A percentile compares a stretch with the other conserved stretches of the same genome.
Conservation (phyloP, 257 asterid genomes). For the Fraxinus pennsylvanica region DNA sequence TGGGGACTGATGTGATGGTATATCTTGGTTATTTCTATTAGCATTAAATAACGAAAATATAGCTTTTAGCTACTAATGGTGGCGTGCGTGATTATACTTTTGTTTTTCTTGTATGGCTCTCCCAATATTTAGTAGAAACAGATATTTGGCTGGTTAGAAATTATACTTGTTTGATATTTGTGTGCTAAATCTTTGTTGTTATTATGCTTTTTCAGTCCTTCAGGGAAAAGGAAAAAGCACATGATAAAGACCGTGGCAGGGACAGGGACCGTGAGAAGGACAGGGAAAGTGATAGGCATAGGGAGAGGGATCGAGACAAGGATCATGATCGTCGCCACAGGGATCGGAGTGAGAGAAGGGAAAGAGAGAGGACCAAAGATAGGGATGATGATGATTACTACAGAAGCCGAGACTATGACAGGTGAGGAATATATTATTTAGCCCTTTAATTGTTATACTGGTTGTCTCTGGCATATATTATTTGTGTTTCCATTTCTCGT, state of each 20-base stretch:
- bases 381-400: conserved; percentile 61
- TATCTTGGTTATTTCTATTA: neutral
- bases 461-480: neutral
- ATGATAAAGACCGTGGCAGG: conserved; percentile 36
- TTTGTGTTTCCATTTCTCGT: conserved; percentile 2
- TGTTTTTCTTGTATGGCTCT: neutral
- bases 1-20: neutral
- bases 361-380: conserved; percentile 72
- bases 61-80: neutral
- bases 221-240: conserved; percentile 43
- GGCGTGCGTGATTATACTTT: neutral
- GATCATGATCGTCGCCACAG: conserved; percentile 69
- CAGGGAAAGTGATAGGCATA: conserved; percentile 28
- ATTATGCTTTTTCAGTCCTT: conserved; percentile 37
- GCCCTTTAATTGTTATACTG: neutral
- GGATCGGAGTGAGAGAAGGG: conserved; percentile 69
- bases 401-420: conserved; percentile 68
- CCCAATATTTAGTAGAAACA: neutral
- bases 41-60: neutral
- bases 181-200: conserved; percentile 2
- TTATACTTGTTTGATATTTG: neutral
- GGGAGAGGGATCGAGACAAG: conserved; percentile 56
- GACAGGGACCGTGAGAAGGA: conserved; percentile 37
- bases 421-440: conserved; percentile 38
- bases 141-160: neutral